Base-by-base conservation (phyloP, 2,329 filamentous ascomycete genomes). In the Colletotrichum camelliae region DNA sequence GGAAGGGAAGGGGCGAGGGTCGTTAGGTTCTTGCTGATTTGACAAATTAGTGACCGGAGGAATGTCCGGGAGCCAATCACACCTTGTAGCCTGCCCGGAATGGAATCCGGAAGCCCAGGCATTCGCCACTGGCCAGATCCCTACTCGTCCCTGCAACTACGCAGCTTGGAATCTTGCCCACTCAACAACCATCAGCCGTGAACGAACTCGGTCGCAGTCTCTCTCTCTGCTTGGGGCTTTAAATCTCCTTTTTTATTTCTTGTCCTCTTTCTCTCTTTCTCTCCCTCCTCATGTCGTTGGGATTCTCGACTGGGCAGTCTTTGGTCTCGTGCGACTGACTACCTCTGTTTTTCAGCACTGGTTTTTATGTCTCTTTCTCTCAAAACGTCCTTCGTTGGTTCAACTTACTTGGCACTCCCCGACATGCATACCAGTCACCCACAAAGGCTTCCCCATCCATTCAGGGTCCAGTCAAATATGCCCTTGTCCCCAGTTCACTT, bases 261-360 rank as follows among this genome's bases (percentile, higher is more conserved):
- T 24, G 24, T 24, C 4, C 48, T 15, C 48, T 55, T 55, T 7
- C 21, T 24, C n/a, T 24, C 48, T 2, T 55, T 24, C 48, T 55
- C 4, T 13, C 48, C 21, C 21, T n/a, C 0, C 12, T 0, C 10
- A 21, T 4, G n/a, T 18, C 2, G 48, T 24, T 7, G 48, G 1
- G 48, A 1, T 39, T 39, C 37, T 39, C 37, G 2, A 39, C 37
- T 39, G 15, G 18, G 8, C 37, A 18, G 16, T 18, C 37, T 16
- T 39, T 39, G 37, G 37, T 18, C 2, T 39, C 15, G 7, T 39
- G 7, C 37, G 21, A 21, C 21, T 21, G 37, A 39, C 7, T 39
- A 16, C 37, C 37, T 39, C 37, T 39, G 37, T 2, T 39, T 39
- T 39, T 8, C 37, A 39, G 37, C 37, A 2, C 18, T 39, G 15